phyloP scores from a whole-genome alignment of 768 basidiomycete genomes.

The Leccinum rimulosum region DNA sequence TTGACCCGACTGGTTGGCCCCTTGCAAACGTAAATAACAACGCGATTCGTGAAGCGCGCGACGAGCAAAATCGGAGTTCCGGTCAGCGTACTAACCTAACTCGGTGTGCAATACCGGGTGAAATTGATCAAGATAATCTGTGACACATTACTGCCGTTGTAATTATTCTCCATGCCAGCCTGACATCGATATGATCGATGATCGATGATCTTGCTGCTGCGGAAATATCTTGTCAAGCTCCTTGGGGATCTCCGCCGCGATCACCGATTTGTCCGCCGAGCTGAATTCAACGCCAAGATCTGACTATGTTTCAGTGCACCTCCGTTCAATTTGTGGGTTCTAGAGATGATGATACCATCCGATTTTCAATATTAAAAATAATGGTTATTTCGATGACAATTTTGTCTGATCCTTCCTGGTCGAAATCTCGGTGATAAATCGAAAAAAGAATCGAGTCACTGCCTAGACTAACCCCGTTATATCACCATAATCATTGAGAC shows the following conservation, averaged over 20 bases:
- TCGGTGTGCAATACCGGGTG: not conserved
- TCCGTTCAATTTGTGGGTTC: too few relatives aligned
- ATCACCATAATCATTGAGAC: not conserved
- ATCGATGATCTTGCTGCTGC: not conserved
- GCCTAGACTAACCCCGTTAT: conserved; percentile 6
- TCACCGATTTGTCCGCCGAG: not conserved
- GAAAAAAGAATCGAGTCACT: not conserved
- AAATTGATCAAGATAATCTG: not conserved
- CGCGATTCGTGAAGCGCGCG: too few relatives aligned
- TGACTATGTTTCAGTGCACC: not conserved
- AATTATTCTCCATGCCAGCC: too few relatives aligned
- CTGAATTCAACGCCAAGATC: not conserved
- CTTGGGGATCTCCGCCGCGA: not conserved
- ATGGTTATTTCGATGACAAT: not conserved
- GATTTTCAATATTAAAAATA: not conserved
- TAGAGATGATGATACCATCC: not conserved
- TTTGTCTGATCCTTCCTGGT: not conserved
- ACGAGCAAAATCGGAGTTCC: not conserved
- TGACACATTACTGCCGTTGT: too few relatives aligned
- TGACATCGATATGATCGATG: not conserved
- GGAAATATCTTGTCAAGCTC: not conserved
- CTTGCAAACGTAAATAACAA: too few relatives aligned
- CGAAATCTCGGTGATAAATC: not conserved
- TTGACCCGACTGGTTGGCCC: too few relatives aligned
- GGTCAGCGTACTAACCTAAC: not conserved